Evolutionary conservation across 2,329 filamentous ascomycete genomes (phyloP), one percentile per base, ranked within the genome.

Genomic region (Lecanoromycetidae sp.): DNA sequence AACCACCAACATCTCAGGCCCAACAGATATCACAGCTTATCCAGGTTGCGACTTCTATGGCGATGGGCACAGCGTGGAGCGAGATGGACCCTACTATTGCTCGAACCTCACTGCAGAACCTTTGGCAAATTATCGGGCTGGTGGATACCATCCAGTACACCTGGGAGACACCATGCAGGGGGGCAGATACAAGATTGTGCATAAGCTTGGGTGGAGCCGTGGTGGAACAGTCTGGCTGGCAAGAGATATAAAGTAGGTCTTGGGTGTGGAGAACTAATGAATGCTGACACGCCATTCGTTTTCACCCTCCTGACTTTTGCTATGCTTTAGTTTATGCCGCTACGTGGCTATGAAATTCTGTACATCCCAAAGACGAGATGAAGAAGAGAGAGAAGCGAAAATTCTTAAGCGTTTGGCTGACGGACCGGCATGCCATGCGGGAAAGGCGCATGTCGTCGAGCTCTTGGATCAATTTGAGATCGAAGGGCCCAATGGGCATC

Each of bases 141-240:
- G 67, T 1, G 66, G 67, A 15, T 71, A 63, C 44, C 67, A 72
- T 54, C 67, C 70, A 2, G 59, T 69, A 5, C 57, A 53, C 4
- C 57, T 73, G 3, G 66, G 66, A 22, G 66, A 71, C 42, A 44
- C 54, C 2, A 68, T 71, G 51, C 50, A 65, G 17, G 43, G 61
- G 45, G 63, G 59, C 15, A 63, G 65, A 33, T 73, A 72, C 51
- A 58, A 59, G 33, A 56, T 71, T 37, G 52, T 67, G 39, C 63
- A 69, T 46, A 72, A 72, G 56, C 56, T 71, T 23, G 68, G 69
- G 26, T 66, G 60, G 26, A 68, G 70, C 20, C 62, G 63, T 1
- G 69, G 57, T 54, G 66, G 67, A 4, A 72, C 66, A 5, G 64
- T 71, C 37, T 72, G 66, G 70, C 62, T 71, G 29, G 67, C 64